Evolutionary conservation across 257 asterid species (phyloP).

Genomic region (Jacaranda copaia): DNA sequence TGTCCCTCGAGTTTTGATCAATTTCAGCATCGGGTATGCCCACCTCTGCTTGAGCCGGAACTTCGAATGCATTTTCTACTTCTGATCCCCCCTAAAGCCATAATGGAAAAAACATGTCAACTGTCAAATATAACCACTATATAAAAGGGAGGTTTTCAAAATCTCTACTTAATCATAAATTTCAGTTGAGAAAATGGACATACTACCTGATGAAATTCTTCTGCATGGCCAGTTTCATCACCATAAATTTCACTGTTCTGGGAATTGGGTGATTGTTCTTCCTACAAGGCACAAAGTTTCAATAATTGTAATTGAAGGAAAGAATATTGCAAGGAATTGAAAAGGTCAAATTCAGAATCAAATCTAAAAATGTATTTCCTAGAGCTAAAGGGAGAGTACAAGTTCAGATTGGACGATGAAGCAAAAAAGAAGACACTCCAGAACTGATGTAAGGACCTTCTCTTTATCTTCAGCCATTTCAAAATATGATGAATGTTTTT

Average conservation of each 20-base stretch:
- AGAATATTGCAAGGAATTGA: conserved; percentile 12
- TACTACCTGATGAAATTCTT: conserved; percentile 50
- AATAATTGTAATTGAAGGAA: conserved; percentile 18
- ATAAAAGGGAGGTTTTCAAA: background rate
- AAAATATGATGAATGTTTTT: background rate
- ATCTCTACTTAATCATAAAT: background rate
- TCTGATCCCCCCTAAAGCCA: conserved; percentile 43
- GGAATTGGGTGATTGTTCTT: conserved; percentile 46
- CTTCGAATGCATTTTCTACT: conserved; percentile 41
- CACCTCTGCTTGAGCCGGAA: conserved; percentile 40
- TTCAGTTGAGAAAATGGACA: background rate
- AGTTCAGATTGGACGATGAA: no score
- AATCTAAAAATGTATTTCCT: background rate
- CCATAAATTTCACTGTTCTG: conserved; percentile 43
- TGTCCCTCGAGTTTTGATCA: conserved; percentile 39
- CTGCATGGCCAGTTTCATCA: conserved; percentile 45
- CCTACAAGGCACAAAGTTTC: conserved; percentile 42
- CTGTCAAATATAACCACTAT: background rate
- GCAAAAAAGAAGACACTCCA: no score
- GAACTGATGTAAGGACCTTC: no score
- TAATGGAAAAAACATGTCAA: background rate
- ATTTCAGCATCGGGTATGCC: conserved; percentile 38
- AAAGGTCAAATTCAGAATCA: background rate
- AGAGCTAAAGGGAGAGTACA: conserved; percentile 1
- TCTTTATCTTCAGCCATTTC: background rate